Conservation (phyloP, 73 alveolate species). For the Chromera velia region DNA sequence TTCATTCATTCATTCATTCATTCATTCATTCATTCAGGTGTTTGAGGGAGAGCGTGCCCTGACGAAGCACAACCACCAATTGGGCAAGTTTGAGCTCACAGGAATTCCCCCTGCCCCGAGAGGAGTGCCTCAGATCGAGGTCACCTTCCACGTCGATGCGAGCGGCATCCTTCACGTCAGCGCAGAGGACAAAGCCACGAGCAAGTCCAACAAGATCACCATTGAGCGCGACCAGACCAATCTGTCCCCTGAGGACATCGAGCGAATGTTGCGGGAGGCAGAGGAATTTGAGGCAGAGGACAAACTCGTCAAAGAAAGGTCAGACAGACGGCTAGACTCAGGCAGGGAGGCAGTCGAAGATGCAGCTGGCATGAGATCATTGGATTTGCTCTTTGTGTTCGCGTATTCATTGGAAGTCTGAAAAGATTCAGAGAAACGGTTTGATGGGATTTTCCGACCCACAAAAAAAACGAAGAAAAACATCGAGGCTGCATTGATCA, state of each 20-base stretch:
- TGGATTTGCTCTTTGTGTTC: no score
- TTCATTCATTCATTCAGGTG: background rate
- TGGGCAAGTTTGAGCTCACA: conserved; percentile 89
- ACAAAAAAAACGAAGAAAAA: no score
- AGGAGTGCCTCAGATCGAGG: conserved; percentile 96
- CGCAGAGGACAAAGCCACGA: conserved; percentile 92
- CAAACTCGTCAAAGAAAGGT: background rate
- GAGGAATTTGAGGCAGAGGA: background rate
- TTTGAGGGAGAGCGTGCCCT: conserved; percentile 43
- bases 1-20: background rate
- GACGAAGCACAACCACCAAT: conserved; percentile 80
- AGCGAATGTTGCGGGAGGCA: conserved; percentile 55
- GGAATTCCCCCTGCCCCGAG: conserved; percentile 94
- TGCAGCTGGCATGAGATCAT: no score
- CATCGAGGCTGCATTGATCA: no score
- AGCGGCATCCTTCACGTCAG: conserved; percentile 82
- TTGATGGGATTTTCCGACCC: no score
- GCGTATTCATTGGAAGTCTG: no score
- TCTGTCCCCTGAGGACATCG: conserved; percentile 73
- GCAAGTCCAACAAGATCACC: conserved; percentile 75
- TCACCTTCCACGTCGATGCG: conserved; percentile 88
- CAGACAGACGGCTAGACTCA: no score
- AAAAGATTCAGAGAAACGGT: no score
- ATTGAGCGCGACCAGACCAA: conserved; percentile 85
- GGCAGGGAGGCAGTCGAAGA: no score